phyloP scores from a whole-genome alignment of 805 yeast genomes.

The Zygotorulaspora chibaensis region DNA sequence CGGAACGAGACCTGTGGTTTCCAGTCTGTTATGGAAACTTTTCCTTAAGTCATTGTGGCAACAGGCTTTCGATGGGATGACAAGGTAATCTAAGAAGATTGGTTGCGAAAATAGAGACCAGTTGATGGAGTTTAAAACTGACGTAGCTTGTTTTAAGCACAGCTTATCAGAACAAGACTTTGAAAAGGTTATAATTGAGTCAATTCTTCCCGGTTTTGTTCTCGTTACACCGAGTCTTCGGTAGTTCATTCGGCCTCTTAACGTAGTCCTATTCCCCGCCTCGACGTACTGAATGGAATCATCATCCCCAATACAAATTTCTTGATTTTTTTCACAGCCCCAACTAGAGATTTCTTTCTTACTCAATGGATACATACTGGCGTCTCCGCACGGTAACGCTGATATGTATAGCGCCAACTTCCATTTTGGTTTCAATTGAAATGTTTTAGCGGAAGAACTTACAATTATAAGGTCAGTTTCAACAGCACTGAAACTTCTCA shows the following conservation, averaged over 20 bases:
- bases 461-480: conserved; percentile 12
- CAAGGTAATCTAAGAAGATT: conserved; percentile 43
- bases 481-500: background rate
- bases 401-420: conserved; percentile 59
- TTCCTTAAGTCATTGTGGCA: conserved; percentile 7
- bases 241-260: conserved; percentile 65
- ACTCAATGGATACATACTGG: conserved; percentile 51
- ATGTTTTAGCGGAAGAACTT: conserved; percentile 17
- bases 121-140: conserved; percentile 47
- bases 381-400: conserved; percentile 90
- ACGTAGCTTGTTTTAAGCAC: conserved; percentile 55
- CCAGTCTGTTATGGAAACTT: conserved; percentile 16
- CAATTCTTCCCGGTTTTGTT: conserved; percentile 89
- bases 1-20: background rate
- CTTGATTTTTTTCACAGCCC: conserved; percentile 12
- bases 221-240: conserved; percentile 60
- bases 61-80: conserved; percentile 38
- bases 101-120: conserved; percentile 34
- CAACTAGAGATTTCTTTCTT: conserved; percentile 5
- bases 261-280: conserved; percentile 23
- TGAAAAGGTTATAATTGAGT: conserved; percentile 65
- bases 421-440: conserved; percentile 35
- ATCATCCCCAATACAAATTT: conserved; percentile 19
- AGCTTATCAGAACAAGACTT: conserved; percentile 91
- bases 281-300: conserved; percentile 28